These are phyloP conservation scores for Starmera stellimalicola DNA, from an alignment of 1,139 yeast genomes.

Conservation along the genomic window DNA sequence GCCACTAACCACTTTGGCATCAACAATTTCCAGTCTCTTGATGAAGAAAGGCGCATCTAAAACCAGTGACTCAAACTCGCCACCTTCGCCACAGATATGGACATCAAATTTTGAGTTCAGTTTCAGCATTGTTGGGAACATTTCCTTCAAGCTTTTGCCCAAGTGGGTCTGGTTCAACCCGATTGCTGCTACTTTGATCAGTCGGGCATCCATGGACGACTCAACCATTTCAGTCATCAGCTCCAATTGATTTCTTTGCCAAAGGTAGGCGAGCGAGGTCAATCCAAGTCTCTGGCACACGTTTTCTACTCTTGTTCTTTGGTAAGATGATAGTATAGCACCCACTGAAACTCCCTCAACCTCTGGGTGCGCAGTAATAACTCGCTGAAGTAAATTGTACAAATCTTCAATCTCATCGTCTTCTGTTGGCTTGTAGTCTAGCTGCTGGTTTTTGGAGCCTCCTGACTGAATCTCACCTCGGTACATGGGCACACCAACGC, in stretches of 20 bases:
- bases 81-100: constrained; percentile 97
- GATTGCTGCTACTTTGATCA: constrained; percentile 88
- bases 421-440: constrained; percentile 58
- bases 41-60: constrained; percentile 80
- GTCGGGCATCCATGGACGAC: constrained; percentile 68
- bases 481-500: constrained; percentile 74
- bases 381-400: constrained; percentile 36
- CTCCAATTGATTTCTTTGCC: constrained; percentile 81
- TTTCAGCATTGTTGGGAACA: constrained; percentile 47
- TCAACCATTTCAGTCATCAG: constrained; percentile 76
- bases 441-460: constrained; percentile 47
- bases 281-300: constrained; percentile 71
- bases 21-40: constrained; percentile 39
- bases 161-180: constrained; percentile 63
- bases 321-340: constrained; percentile 89
- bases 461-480: constrained; percentile 57
- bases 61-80: constrained; percentile 90
- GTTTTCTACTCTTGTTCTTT: constrained; percentile 85
- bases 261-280: constrained; percentile 63
- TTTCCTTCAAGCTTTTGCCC: constrained; percentile 54
- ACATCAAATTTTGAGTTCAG: constrained; percentile 66
- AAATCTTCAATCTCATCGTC: constrained; percentile 87
- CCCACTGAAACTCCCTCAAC: constrained; percentile 87
- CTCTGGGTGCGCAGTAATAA: constrained; percentile 54
- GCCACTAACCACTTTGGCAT: constrained; percentile 31